Evolutionary conservation across 2,329 filamentous ascomycete genomes (phyloP).

Genomic region (Escovopsis sp.): DNA sequence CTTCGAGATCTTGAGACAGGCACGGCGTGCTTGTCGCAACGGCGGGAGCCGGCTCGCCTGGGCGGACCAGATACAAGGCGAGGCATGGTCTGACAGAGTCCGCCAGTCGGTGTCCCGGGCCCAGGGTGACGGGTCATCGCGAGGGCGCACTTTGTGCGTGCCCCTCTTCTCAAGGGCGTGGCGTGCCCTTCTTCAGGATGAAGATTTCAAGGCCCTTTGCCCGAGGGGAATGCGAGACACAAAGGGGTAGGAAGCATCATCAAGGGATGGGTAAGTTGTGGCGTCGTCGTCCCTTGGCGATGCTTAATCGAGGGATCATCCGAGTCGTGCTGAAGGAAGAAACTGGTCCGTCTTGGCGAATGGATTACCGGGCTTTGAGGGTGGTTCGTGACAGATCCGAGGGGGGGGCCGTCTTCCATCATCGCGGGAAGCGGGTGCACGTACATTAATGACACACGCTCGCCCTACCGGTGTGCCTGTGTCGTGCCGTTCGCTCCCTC

Average conservation of each 20-base stretch:
- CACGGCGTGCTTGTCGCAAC: neutral
- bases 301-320: neutral
- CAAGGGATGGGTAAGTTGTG: no score
- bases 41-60: slow-evolving; percentile 2
- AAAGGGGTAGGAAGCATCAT: neutral
- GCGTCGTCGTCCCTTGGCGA: neutral
- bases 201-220: neutral
- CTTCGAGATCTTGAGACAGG: no score
- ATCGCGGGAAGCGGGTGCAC: no score
- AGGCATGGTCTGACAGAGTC: slow-evolving; percentile 6
- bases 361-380: no score
- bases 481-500: no score
- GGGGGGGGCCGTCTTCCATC: no score
- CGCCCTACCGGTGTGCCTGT: no score
- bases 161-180: neutral
- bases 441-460: no score
- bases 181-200: no score
- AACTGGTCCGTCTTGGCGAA: no score
- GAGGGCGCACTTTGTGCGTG: neutral
- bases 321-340: no score
- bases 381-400: no score
- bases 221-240: neutral
- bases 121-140: slow-evolving; percentile 1
- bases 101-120: neutral
- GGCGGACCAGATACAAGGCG: slow-evolving; percentile 4